Evolutionary conservation across 441 rosid species (phyloP), one percentile per base, ranked within the genome.

Genomic region (Adansonia rubrostipa): DNA sequence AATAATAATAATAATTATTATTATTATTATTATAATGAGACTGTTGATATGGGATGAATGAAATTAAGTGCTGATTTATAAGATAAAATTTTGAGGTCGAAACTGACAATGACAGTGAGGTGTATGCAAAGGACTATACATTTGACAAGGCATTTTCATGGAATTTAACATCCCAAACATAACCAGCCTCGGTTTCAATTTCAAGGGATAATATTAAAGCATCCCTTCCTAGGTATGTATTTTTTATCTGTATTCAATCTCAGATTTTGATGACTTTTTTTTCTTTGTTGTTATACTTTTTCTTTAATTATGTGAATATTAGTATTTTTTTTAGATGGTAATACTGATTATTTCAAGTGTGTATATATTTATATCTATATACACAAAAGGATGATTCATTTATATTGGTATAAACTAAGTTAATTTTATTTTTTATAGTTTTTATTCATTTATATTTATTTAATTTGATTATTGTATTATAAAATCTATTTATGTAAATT

Each of bases 1-100:
- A 28, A 28, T 28, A 28, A 28, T 28, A 28, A 4, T 48, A 10
- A 48, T 48, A 48, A 48, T 28, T 1, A 28, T 28, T 1, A 28
- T 28, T 1, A 28, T 28, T 1, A 28, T 28, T 1, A 28, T 2
- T 28, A 28, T 28, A 28, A 28, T 28, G 33, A 28, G 33, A 28
- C 33, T 28, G 33, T 28, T 28, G 33, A 28, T 28, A 28, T 28
- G 33, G 33, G 33, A 28, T 28, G 33, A 28, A 28, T 28, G 33
- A 28, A 28, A 56, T 56, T n/a, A 19, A 19, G 11, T 7, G 11
- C 0, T 17, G 19, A 57, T 19, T 57, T 28, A 19, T 19, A 65
- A 65, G 70, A 65, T 17, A 66, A 66, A 66, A 9, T 17, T 65
- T 36, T 42, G 51, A 66, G 71, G 71, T 66, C 71, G 71, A 66